Evolutionary conservation across 345 rosid genomes (phyloP), one percentile per base, ranked within the genome.

Genomic region (Nephelium lappaceum): DNA sequence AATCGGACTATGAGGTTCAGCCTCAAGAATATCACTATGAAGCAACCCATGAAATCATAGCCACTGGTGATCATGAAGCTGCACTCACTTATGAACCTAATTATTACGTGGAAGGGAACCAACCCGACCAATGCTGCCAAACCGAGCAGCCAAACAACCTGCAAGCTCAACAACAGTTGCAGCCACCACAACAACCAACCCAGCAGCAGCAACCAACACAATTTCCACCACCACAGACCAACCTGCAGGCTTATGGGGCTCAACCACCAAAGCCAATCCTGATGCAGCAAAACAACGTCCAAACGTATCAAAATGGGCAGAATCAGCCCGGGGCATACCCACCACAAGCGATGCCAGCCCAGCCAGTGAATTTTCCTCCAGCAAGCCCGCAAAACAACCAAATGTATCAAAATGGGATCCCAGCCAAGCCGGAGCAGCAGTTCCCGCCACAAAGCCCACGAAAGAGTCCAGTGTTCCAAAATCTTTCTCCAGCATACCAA

Each of bases 151-250:
- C 73, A 18, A 15, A 43, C 11, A 70, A 55, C 72, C 69, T 31
- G 12, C 51, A 47, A 47, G 77, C 70, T 8, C 36, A 31, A 31
- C 36, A 31, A 31, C 36, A 31, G 36, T 31, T 31, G 2, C 79
- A 55, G 27, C 76, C 42, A 14, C 58, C 64, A 58, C 84, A 69
- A 67, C 51, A 15, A 21, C 75, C 65, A 8, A 31, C 5, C 9
- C 69, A 69, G 31, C 79, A 76, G 49, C 83, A 76, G 24, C 78
- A 68, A 11, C 80, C 73, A 18, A 11, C 66, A 23, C 84, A 67
- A 9, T 71, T n/a, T 70, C 55, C 80, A n/a, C 82, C 78, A 15
- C 60, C 58, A 6, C 81, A 21, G 11, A 15, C 55, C 11, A 70
- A 55, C 72, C 73, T 31, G 12, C 51, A 47, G 60, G 77, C 70